Evolutionary conservation across 345 rosid species (phyloP).

Genomic region (Lagerstroemia speciosa): DNA sequence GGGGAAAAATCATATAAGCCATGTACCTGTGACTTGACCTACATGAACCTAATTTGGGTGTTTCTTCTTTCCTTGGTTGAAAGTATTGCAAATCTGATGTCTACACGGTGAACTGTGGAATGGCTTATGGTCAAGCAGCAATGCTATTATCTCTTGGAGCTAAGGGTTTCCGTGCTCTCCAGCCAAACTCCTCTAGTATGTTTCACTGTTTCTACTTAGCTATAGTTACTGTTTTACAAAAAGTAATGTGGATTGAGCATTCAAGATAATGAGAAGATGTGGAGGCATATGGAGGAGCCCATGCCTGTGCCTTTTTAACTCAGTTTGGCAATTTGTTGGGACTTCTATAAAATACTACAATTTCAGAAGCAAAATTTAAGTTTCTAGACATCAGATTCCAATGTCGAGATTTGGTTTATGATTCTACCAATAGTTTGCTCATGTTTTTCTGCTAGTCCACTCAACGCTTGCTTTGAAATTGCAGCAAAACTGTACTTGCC

Average conservation of each 20-base stretch:
- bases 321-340: neutral
- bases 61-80: conserved; percentile 7
- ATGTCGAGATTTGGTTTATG: neutral
- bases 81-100: conserved; percentile 65
- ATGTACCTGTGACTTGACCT: neutral
- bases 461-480: conserved; percentile 12
- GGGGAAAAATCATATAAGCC: neutral
- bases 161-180: conserved; percentile 64
- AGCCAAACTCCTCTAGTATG: conserved; percentile 74
- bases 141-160: conserved; percentile 80
- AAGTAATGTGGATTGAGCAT: neutral
- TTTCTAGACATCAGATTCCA: neutral
- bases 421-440: neutral
- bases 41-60: neutral
- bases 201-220: conserved; percentile 11
- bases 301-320: neutral
- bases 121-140: conserved; percentile 94
- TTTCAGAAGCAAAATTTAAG: neutral
- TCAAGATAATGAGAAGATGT: neutral
- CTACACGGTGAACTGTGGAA: conserved; percentile 69
- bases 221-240: neutral
- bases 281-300: neutral
- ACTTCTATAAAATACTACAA: neutral
- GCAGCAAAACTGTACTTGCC: conserved; percentile 82
- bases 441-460: neutral